Base-by-base conservation (phyloP, 805 yeast genomes). In the Brettanomyces nanus region DNA sequence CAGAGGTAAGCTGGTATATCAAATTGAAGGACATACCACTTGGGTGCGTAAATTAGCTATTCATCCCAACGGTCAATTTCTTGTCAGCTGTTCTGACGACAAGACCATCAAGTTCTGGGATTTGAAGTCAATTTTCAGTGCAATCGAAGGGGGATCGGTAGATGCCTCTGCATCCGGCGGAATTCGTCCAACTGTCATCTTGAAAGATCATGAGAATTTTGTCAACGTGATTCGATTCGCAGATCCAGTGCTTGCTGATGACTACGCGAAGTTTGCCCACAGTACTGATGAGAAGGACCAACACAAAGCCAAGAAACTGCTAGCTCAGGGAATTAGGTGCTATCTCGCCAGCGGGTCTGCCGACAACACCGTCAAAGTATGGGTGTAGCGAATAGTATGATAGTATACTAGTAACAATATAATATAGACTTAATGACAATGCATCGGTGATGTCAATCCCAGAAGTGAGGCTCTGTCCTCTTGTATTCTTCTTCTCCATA, bases 71-170 rank as follows among this genome's bases (percentile, higher is more conserved):
- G 94, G 92, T 0, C 66, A 77, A 28, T 76, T 73, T 47, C 54
- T 86, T 14, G 65, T 80, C 33, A 76, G 86, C 32, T 80, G 82
- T 14, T 69, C 89, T 14, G 97, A 89, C 56, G 97, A 89, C 56
- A 77, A 77, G 45, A 64, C 77, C 1, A 70, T 89, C 25, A 71
- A 77, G 40, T 60, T 85, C 15, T 89, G 97, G 97, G 90, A 87
- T 63, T 54, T 80, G 65, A 30, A 58, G 42, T 19, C 39, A 40
- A 19, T 35, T 40, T 21, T 7, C 21, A 33, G 33, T 6, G 6
- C 21, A 6, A 28, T 28, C 15, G 5, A 42, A 28, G 37, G 46
- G 13, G n/a, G 11, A 9, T 20, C 19, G n/a, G 33, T 14, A 15
- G 14, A 19, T 14, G 18, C 14, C 23, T 54, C 18, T 6, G 45